Conservation (phyloP, 2,329 filamentous ascomycete genomes). For the Colletotrichum tamarilloi region DNA sequence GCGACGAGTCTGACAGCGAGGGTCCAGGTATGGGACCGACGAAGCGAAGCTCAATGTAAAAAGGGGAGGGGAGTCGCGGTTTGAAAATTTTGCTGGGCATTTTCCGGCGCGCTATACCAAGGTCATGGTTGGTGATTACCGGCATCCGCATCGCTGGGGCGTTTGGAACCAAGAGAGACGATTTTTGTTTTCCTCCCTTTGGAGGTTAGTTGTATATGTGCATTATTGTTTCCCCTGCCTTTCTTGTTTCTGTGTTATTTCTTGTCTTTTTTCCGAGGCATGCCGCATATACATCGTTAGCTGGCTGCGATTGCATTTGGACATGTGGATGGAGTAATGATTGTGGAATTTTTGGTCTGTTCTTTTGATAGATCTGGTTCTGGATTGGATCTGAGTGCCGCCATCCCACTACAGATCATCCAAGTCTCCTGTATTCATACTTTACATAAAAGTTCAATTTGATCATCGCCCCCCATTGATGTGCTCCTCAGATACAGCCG, state of each 20-base stretch:
- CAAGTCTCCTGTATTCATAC: slow-evolving; percentile 29
- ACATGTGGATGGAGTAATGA: slow-evolving; percentile 32
- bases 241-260: neutral
- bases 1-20: slow-evolving; percentile 42
- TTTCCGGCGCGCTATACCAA: slow-evolving; percentile 35
- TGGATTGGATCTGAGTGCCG: slow-evolving; percentile 7
- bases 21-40: slow-evolving; percentile 38
- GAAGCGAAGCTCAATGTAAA: slow-evolving; percentile 57
- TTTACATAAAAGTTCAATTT: slow-evolving; percentile 5
- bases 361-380: neutral
- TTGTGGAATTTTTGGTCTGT: slow-evolving; percentile 2
- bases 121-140: slow-evolving; percentile 21
- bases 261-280: neutral
- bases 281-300: slow-evolving; percentile 13
- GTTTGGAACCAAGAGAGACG: slow-evolving; percentile 24
- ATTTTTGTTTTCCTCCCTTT: neutral
- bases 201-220: neutral
- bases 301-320: slow-evolving; percentile 19
- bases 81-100: slow-evolving; percentile 30
- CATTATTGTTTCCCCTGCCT: neutral
- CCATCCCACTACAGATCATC: slow-evolving; percentile 8
- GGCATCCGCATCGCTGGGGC: slow-evolving; percentile 26
- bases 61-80: slow-evolving; percentile 19
- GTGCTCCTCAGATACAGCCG: neutral
- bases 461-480: neutral